These are phyloP conservation scores for Coniochaeta sp. DNA, from an alignment of 2,329 filamentous ascomycete species.

Conservation along the genomic window DNA sequence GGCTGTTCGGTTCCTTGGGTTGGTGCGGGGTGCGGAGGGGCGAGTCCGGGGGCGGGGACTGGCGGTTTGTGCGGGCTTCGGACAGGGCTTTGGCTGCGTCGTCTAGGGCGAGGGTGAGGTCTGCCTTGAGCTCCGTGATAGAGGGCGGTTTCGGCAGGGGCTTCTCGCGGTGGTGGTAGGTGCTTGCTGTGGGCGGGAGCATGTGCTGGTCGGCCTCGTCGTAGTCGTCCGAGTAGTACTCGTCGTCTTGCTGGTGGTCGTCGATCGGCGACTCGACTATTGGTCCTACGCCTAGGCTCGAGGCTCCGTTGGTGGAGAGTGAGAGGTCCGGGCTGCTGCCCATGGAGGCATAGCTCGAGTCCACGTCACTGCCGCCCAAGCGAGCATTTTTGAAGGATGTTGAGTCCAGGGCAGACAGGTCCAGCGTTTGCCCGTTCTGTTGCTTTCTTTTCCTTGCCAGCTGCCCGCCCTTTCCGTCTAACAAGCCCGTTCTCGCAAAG, in stretches of 20 bases:
- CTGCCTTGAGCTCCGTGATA: slow-evolving; percentile 64
- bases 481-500: slow-evolving; percentile 85
- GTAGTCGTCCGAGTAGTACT: slow-evolving; percentile 48
- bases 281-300: slow-evolving; percentile 21
- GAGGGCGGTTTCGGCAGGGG: slow-evolving; percentile 79
- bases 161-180: slow-evolving; percentile 81
- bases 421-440: slow-evolving; percentile 47
- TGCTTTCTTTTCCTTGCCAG: slow-evolving; percentile 60
- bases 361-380: slow-evolving; percentile 37
- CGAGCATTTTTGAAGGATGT: slow-evolving; percentile 27
- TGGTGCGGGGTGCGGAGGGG: slow-evolving; percentile 9
- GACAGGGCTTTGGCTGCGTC: slow-evolving; percentile 63
- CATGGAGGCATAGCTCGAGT: slow-evolving; percentile 55
- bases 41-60: slow-evolving; percentile 2
- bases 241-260: slow-evolving; percentile 26
- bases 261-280: slow-evolving; percentile 42
- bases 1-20: slow-evolving; percentile 18
- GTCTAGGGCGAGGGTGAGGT: slow-evolving; percentile 59
- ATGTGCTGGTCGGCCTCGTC: slow-evolving; percentile 66
- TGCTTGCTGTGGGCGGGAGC: slow-evolving; percentile 95
- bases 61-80: slow-evolving; percentile 37
- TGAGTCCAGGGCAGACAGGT: slow-evolving; percentile 47
- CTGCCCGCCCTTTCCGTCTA: slow-evolving; percentile 90
- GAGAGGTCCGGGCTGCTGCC: slow-evolving; percentile 50
- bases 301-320: slow-evolving; percentile 24